Conservation (phyloP, 257 asterid genomes). For the Solanum chiquidenum region DNA sequence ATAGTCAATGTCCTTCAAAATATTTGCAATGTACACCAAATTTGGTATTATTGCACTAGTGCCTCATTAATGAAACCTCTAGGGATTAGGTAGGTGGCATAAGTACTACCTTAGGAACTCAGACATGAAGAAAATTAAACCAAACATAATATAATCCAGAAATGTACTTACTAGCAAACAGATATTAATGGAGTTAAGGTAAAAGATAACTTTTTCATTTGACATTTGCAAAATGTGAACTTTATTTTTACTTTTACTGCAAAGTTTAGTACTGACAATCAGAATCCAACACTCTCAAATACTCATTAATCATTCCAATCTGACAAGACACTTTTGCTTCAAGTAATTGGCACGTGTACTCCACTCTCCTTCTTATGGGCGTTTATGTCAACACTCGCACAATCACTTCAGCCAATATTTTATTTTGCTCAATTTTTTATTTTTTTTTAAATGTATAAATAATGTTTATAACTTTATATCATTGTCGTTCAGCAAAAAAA, state of each 20-base stretch:
- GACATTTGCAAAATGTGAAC: background rate
- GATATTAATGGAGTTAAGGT: background rate
- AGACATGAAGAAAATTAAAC: background rate
- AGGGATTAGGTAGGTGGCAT: background rate
- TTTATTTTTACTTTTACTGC: background rate
- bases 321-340: background rate
- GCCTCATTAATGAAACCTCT: background rate
- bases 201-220: background rate
- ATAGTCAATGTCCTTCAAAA: background rate
- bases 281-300: background rate
- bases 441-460: background rate
- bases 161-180: background rate
- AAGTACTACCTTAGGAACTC: background rate
- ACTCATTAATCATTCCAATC: background rate
- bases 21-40: background rate
- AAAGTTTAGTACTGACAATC: background rate
- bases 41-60: background rate
- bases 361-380: background rate
- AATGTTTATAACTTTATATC: background rate
- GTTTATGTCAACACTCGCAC: background rate
- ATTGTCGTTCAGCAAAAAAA: too few relatives aligned
- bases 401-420: background rate
- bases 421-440: background rate
- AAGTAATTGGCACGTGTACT: background rate
- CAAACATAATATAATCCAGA: background rate